Evolutionary conservation across 768 basidiomycete species (phyloP), one percentile per base, ranked within the genome.

Genomic region (Dacryopinax spathularia): DNA sequence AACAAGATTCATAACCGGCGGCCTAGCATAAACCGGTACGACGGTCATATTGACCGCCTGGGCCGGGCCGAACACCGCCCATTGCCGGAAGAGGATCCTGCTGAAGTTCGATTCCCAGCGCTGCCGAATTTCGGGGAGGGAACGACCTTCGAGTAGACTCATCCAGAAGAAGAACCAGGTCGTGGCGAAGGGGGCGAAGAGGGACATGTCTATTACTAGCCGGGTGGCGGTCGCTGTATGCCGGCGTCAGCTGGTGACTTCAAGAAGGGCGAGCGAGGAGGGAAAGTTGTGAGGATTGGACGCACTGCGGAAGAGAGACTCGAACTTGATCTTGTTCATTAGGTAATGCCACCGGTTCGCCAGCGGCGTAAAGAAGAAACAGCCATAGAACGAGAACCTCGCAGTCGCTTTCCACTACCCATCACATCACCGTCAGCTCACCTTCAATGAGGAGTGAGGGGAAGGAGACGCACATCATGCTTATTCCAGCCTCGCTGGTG

Each of bases 11-110:
- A 69, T 66, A 59, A 70, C 66, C 0, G 68, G 68, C 4, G 70
- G 70, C 0, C 70, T 63, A 1, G 66, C 68, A 60, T 69, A 69
- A 1, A 69, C 36, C 7, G 70, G 70, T 1, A 70, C 48, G 22
- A 68, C 18, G 16, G 43, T 60, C 61, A 66, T 62, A 31, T 66
- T 66, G 60, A 66, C 29, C 22, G 60, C 43, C 34, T 65, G 64
- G 2, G 66, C 66, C 10, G 66, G 66, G 18, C 65, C 66, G 56
- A 66, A 66, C 27, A 65, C 60, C 2, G 63, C 34, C 36, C 63
- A 66, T 33, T 65, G 65, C 12, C 65, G 56, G 41, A 39, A 25
- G 13, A 62, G 16, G 12, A 62, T 33, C 6, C 34, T 16, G n/a
- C 20, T 33, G 41, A 66, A 62, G 37, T 63, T 64, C 33, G 22